Evolutionary conservation across 1,139 yeast genomes (phyloP), one percentile per base, ranked within the genome.

Genomic region (Hyphopichia buzzinii): DNA sequence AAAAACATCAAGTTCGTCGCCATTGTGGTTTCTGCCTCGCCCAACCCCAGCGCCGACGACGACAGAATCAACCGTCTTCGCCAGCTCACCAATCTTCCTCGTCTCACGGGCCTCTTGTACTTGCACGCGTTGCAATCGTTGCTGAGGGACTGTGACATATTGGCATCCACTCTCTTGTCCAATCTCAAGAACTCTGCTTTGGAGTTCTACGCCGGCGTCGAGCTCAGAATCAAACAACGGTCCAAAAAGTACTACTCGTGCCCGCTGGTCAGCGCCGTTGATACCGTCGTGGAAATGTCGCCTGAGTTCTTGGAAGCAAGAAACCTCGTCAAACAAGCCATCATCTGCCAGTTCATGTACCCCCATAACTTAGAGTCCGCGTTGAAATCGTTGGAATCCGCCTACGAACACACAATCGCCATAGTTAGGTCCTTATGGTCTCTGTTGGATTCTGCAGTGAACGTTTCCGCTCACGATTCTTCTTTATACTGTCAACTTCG

Each of bases 251-350:
- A 65, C 44, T 70, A 71, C 44, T 45, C 67, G 1, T 51, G 56
- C 24, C 72, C 74, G 1, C 45, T 61, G 3, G 44, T 58, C 3
- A 37, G 41, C 8, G 43, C 37, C 11, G 42, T 59, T 3, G 62
- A 60, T 26, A 66, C 74, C 0, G 47, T 49, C 4, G 48, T 70
- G 3, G 59, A 55, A 33, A 42, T 71, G 17, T 53, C 68, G 0
- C 76, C 76, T 1, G 55, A 54, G 38, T 64, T 65, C 32, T 52
- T 70, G 13, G 76, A 67, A 38, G 59, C 71, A 0, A 49, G 76
- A 31, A 70, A 67, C 42, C 41, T 62, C 31, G 55, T 69, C 25
- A 71, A 71, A 40, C 70, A 57, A 35, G 69, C 62, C 1, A 48
- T 68, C 14, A 57, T 70, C 8, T 42, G 48, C 26, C 71, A 69